A percentile compares a stretch with the other conserved stretches of the same genome.
Conservation (phyloP, 768 basidiomycete genomes). For the Inosperma sp. region DNA sequence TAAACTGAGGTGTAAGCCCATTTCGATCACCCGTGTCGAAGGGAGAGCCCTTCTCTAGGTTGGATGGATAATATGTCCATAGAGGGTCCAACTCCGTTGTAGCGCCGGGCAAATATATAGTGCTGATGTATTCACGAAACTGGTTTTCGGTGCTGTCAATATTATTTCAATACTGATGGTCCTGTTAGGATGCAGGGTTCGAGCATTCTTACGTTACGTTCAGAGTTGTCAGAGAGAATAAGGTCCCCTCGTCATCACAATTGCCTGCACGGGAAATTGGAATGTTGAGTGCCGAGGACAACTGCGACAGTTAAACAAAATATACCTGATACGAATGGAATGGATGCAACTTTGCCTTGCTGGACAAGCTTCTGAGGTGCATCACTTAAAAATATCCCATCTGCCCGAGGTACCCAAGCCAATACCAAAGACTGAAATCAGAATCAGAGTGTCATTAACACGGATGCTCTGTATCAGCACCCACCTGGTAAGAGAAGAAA, state of each 20-base stretch:
- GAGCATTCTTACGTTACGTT: slow-evolving; percentile 24
- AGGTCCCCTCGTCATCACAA: slow-evolving; percentile 40
- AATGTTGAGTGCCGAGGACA: background rate
- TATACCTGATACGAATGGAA: slow-evolving; percentile 18
- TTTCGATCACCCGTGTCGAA: slow-evolving; percentile 23
- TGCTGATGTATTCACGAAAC: slow-evolving; percentile 22
- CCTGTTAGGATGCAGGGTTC: slow-evolving; percentile 23
- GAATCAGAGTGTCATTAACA: slow-evolving; percentile 21
- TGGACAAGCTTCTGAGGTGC: slow-evolving; percentile 29
- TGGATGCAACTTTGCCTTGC: slow-evolving; percentile 32
- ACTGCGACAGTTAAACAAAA: background rate
- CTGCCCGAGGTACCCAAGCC: slow-evolving; percentile 37
- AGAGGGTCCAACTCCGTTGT: slow-evolving; percentile 15
- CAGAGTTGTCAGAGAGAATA: slow-evolving; percentile 21
- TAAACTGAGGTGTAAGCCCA: slow-evolving; percentile 40
- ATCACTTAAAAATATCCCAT: slow-evolving; percentile 35
- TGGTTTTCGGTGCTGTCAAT: slow-evolving; percentile 27
- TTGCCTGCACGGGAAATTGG: slow-evolving; percentile 21
- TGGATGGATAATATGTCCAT: slow-evolving; percentile 24
- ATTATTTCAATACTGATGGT: background rate
- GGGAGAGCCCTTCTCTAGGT: slow-evolving; percentile 20
- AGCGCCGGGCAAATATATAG: slow-evolving; percentile 14
- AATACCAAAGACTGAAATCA: slow-evolving; percentile 28
- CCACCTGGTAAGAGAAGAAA: slow-evolving; percentile 41
- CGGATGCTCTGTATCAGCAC: slow-evolving; percentile 24